A percentile compares a stretch with the other conserved stretches of the same genome.
These are phyloP conservation scores for Primulina tabacum DNA, from an alignment of 257 asterid genomes.

Conservation along the genomic window DNA sequence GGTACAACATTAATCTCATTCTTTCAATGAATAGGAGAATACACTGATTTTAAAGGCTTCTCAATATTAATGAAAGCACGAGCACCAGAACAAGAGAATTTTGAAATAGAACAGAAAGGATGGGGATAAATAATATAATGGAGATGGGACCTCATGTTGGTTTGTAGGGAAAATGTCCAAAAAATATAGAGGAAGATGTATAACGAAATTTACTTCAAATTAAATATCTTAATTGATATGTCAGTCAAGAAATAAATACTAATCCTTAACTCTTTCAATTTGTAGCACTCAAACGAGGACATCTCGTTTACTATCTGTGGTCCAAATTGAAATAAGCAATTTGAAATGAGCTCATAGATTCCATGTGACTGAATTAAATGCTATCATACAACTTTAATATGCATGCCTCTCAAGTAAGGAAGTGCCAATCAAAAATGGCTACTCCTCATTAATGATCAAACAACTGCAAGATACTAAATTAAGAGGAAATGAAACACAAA, in stretches of 20 bases:
- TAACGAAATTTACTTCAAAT: neutral
- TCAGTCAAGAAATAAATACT: constrained; percentile 35
- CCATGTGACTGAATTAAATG: constrained; percentile 91
- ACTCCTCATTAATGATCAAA: constrained; percentile 33
- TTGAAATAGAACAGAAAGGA: neutral
- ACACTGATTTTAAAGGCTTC: neutral
- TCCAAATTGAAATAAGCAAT: constrained; percentile 42
- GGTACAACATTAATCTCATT: neutral
- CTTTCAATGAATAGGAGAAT: too few species aligned
- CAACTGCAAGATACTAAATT: constrained; percentile 31
- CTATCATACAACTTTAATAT: constrained; percentile 51
- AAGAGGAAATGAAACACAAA: constrained; percentile 2
- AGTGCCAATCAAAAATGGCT: constrained; percentile 34
- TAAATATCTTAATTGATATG: neutral
- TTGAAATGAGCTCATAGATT: constrained; percentile 58
- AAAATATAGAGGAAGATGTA: neutral
- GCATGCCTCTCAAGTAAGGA: constrained; percentile 39
- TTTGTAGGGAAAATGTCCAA: neutral
- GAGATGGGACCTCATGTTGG: neutral
- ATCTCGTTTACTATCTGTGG: constrained; percentile 42
- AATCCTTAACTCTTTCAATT: constrained; percentile 18
- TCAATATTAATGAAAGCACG: neutral
- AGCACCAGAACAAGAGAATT: neutral
- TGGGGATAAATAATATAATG: neutral
- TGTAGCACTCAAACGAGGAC: constrained; percentile 25